A percentile compares a stretch with the other conserved stretches of the same genome.
Conservation (phyloP, 2,329 filamentous ascomycete genomes). For the Bipolaris bicolor region DNA sequence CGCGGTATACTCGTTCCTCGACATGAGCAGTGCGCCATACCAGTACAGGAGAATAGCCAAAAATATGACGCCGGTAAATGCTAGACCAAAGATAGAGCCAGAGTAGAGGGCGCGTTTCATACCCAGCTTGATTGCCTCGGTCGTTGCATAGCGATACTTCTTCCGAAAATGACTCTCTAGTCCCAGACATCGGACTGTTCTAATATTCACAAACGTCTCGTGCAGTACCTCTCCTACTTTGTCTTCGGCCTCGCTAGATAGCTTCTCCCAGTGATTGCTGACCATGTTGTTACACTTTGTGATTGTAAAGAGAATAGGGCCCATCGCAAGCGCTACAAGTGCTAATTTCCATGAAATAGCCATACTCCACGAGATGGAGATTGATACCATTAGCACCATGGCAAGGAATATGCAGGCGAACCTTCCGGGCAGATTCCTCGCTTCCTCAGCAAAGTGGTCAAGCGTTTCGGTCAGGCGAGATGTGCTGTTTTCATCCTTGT, state of each 20-base stretch:
- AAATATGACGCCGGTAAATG: conserved; percentile 73
- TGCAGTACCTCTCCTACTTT: conserved; percentile 67
- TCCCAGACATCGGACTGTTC: conserved; percentile 75
- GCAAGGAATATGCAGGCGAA: conserved; percentile 75
- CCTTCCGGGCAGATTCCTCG: conserved; percentile 79
- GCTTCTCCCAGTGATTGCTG: conserved; percentile 74
- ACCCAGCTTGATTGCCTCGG: conserved; percentile 65
- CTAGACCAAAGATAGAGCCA: conserved; percentile 77
- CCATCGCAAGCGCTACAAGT: conserved; percentile 72
- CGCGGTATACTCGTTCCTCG: conserved; percentile 57
- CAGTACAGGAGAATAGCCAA: conserved; percentile 82
- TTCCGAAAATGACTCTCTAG: conserved; percentile 73
- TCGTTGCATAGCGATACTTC: conserved; percentile 64
- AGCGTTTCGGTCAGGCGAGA: conserved; percentile 71
- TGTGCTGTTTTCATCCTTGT: conserved; percentile 68
- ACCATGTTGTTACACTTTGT: conserved; percentile 69
- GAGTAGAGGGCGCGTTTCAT: conserved; percentile 69
- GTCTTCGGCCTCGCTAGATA: conserved; percentile 68
- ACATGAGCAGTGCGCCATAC: conserved; percentile 73
- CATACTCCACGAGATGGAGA: conserved; percentile 78
- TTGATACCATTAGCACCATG: conserved; percentile 68
- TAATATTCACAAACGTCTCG: conserved; percentile 80
- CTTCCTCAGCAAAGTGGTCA: conserved; percentile 84
- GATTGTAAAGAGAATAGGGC: conserved; percentile 70
- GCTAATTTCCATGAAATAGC: conserved; percentile 79